These are phyloP conservation scores for Sicyos edulis DNA, from an alignment of 306 rosid species.

Conservation along the genomic window DNA sequence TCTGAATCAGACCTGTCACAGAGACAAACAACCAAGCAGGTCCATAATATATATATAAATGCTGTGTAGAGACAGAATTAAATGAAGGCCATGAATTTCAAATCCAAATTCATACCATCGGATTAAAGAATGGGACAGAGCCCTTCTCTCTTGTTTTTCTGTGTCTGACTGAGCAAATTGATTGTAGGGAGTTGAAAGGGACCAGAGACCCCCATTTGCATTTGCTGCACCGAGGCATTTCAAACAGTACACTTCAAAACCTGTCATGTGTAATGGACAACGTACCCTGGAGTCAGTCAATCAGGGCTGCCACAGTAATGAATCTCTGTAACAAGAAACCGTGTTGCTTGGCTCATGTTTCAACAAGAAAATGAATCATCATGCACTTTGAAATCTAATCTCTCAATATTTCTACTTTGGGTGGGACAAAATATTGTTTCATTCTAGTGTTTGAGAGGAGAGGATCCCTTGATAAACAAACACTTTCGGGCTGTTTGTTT, in stretches of 20 bases:
- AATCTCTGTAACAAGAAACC: conserved; percentile 20
- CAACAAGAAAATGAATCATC: conserved; percentile 21
- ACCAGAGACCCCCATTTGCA: conserved; percentile 43
- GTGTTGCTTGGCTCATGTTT: conserved; percentile 17
- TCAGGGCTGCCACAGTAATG: conserved; percentile 8
- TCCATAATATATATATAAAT: too few relatives aligned
- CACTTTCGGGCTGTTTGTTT: too few relatives aligned
- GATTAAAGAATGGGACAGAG: not conserved
- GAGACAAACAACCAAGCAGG: not conserved
- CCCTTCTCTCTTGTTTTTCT: not conserved
- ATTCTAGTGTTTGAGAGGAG: not conserved
- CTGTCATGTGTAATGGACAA: conserved; percentile 23
- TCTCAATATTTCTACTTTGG: not conserved
- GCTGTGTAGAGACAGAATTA: not conserved
- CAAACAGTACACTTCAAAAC: conserved; percentile 44
- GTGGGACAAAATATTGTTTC: not conserved
- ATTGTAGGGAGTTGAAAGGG: conserved; percentile 17
- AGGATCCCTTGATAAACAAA: too few relatives aligned
- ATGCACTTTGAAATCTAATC: not conserved
- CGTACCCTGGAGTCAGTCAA: conserved; percentile 10
- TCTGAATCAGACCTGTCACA: not conserved
- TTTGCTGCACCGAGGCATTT: conserved; percentile 58
- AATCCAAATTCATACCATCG: not conserved
- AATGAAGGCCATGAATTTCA: not conserved
- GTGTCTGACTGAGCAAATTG: not conserved